Evolutionary conservation across 163 green algal species (phyloP), one percentile per base, ranked within the genome.

Genomic region (Coccomyxa subellipsoidea): DNA sequence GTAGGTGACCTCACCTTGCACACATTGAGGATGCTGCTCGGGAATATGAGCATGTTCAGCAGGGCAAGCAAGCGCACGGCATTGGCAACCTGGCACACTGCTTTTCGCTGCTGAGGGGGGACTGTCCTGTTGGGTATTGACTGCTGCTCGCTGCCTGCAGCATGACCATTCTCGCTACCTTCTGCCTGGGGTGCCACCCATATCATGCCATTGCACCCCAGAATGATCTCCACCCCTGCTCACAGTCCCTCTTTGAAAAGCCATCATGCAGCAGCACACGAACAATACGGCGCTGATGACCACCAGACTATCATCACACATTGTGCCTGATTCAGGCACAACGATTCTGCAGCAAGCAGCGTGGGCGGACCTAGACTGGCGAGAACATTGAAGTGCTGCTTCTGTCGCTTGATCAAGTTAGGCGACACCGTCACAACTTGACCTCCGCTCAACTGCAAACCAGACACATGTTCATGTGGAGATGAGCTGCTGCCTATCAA

Each of bases 191-290:
- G 87, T 9, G 83, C 78, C 25, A 97, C 89, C 95, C 95, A 98
- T 0, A 98, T 83, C 9, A 92, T 84, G 2, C 95, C 95, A 83
- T 98, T 98, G 87, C 90, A 93, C 2, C 95, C 95, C 32, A 97
- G 82, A 34, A 97, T 94, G 12, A 96, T 34, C 38, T 92, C 85
- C 23, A 96, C 90, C 4, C 89, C 92, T 87, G 83, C 69, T 35
- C 12, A 25, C 18, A 39, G 8, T 53, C 8, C 32, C 15, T 40
- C 31, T 23, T 34, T 47, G 21, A 29, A 10, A 59, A 53, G 37
- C 27, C n/a, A 54, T 53, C 15, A 18, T 71, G 21, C 5, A 54
- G 38, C n/a, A n/a, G n/a, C n/a, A n/a, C n/a, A n/a, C n/a, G n/a
- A n/a, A n/a, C n/a, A n/a, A n/a, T n/a, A n/a, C n/a, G n/a, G n/a